Conservation (phyloP, 2,329 filamentous ascomycete species). For the Metarhizium guizhouense region DNA sequence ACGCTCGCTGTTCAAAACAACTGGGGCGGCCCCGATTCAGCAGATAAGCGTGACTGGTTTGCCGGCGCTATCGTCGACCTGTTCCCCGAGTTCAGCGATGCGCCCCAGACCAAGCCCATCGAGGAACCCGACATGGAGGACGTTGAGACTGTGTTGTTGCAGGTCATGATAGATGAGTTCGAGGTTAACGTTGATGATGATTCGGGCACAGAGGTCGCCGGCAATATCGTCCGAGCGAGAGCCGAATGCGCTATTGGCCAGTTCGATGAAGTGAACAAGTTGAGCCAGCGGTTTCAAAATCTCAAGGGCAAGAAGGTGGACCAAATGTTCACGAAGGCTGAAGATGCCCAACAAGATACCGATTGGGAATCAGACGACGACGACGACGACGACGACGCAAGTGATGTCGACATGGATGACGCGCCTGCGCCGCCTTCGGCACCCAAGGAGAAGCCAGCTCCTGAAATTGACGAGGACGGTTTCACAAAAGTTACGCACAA, state of each 20-base stretch:
- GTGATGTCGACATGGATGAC: conserved; percentile 60
- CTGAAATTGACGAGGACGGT: conserved; percentile 72
- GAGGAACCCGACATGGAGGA: conserved; percentile 64
- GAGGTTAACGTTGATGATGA: conserved; percentile 89
- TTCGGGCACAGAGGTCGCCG: conserved; percentile 65
- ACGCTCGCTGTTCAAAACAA: conserved; percentile 76
- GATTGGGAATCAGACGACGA: conserved; percentile 54
- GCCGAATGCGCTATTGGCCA: conserved; percentile 56
- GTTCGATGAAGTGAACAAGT: conserved; percentile 52
- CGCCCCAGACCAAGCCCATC: conserved; percentile 15
- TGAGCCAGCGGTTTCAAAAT: conserved; percentile 55
- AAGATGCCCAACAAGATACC: conserved; percentile 47
- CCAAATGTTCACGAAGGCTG: conserved; percentile 45
- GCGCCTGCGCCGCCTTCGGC: conserved; percentile 41
- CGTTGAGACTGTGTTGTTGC: conserved; percentile 73
- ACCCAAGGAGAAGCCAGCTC: conserved; percentile 54
- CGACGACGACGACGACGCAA: conserved; percentile 41
- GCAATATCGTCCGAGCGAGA: conserved; percentile 60
- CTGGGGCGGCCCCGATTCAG: conserved; percentile 77
- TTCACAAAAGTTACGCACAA: conserved; percentile 68
- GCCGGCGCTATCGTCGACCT: conserved; percentile 80
- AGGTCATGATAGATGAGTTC: conserved; percentile 94
- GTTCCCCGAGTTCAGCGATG: conserved; percentile 55
- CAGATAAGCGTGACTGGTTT: conserved; percentile 94
- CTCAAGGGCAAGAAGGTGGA: conserved; percentile 51